Evolutionary conservation across 768 basidiomycete genomes (phyloP).

Genomic region (Rubroboletus pulcherrimus): DNA sequence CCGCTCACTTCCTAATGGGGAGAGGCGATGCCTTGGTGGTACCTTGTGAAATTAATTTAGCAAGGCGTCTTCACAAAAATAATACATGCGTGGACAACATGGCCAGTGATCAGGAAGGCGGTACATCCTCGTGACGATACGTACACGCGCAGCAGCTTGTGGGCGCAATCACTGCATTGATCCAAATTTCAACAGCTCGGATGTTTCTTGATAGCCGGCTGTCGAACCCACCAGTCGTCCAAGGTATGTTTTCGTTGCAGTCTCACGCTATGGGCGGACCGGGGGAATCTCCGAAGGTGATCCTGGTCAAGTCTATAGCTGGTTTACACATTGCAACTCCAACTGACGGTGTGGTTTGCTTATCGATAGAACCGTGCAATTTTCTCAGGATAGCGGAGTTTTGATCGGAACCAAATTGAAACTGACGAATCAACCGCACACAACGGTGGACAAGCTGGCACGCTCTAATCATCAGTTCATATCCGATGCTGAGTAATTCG

Average conservation of each 20-base stretch:
- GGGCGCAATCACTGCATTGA: constrained; percentile 23
- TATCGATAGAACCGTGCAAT: too few relatives aligned
- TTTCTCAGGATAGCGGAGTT: too few relatives aligned
- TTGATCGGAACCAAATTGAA: too few relatives aligned
- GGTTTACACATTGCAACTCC: neutral
- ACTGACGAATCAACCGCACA: too few relatives aligned
- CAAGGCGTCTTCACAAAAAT: constrained; percentile 15
- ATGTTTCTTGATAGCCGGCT: constrained; percentile 2
- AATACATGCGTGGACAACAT: constrained; percentile 17
- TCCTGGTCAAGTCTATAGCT: neutral
- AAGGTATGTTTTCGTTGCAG: neutral
- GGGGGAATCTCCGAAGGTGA: neutral
- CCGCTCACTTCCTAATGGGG: constrained; percentile 29
- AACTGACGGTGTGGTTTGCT: too few relatives aligned
- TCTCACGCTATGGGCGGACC: too few relatives aligned
- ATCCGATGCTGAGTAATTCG: too few relatives aligned
- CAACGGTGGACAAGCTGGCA: too few relatives aligned
- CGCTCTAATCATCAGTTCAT: too few relatives aligned
- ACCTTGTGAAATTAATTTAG: constrained; percentile 25
- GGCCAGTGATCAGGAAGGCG: constrained; percentile 15
- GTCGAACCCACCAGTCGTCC: neutral
- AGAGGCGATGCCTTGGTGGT: constrained; percentile 21
- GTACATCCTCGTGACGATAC: constrained; percentile 21
- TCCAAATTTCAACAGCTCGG: neutral
- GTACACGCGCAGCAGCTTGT: constrained; percentile 15